These are phyloP conservation scores for Sclerotinia glacialis DNA, from an alignment of 2,329 filamentous ascomycete species.

Conservation along the genomic window DNA sequence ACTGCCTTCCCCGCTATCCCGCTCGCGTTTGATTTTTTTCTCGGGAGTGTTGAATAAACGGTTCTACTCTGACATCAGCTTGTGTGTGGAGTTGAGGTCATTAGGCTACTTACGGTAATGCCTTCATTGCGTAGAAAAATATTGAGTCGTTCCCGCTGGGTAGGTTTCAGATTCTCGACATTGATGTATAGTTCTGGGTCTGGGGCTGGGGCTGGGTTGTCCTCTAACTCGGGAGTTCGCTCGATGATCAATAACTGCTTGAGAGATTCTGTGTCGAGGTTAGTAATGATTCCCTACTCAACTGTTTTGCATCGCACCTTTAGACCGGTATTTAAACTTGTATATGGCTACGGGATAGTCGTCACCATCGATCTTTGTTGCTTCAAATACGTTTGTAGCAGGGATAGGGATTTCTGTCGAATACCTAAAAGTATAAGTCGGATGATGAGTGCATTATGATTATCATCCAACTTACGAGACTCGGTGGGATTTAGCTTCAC, in stretches of 20 bases:
- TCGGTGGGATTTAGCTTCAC: slow-evolving; percentile 11
- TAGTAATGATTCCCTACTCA: neutral
- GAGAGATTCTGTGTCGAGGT: slow-evolving; percentile 11
- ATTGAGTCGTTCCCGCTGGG: slow-evolving; percentile 7
- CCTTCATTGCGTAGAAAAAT: slow-evolving; percentile 14
- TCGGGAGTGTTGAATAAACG: neutral
- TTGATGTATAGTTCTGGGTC: neutral
- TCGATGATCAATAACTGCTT: slow-evolving; percentile 18
- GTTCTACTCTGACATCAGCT: neutral
- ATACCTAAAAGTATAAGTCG: neutral
- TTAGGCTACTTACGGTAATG: neutral
- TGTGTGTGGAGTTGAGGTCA: neutral
- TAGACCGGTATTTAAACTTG: slow-evolving; percentile 17
- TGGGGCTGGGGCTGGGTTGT: neutral
- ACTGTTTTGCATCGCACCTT: neutral
- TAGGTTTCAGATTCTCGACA: neutral
- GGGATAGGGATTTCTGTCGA: neutral
- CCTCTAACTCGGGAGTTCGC: slow-evolving; percentile 12
- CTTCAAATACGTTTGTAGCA: no score
- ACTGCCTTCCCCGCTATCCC: neutral
- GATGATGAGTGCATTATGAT: neutral
- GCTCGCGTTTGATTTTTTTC: slow-evolving; percentile 14
- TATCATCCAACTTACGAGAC: slow-evolving; percentile 14
- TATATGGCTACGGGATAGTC: slow-evolving; percentile 17
- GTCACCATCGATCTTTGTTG: neutral